These are phyloP conservation scores for Suillus occidentalis DNA, from an alignment of 768 basidiomycete species.

Conservation along the genomic window DNA sequence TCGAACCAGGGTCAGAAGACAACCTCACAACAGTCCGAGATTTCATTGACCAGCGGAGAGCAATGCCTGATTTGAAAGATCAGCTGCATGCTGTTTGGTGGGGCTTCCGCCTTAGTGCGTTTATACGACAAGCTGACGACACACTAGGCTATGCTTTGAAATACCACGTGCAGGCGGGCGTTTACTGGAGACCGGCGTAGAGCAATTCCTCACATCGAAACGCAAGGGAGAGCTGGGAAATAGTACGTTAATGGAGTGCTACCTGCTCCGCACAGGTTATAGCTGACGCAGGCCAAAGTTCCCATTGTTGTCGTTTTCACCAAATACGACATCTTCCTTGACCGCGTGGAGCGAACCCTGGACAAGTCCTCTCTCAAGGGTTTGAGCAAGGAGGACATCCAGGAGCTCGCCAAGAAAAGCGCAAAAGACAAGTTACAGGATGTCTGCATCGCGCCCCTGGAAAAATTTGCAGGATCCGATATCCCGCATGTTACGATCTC, in stretches of 20 bases:
- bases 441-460: too few relatives aligned
- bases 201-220: background rate
- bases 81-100: conserved; percentile 19
- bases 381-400: too few relatives aligned
- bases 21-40: too few relatives aligned
- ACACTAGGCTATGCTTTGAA: conserved; percentile 5
- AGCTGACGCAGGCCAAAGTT: background rate
- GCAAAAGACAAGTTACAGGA: background rate
- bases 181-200: conserved; percentile 3
- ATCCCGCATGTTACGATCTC: too few relatives aligned
- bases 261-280: background rate
- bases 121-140: background rate
- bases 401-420: too few relatives aligned
- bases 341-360: background rate
- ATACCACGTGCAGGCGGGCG: conserved; percentile 1
- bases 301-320: conserved; percentile 9
- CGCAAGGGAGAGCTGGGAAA: background rate
- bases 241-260: background rate
- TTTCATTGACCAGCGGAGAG: too few relatives aligned
- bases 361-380: background rate
- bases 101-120: background rate
- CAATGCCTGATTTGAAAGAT: conserved; percentile 7
- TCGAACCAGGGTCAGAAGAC: too few relatives aligned
- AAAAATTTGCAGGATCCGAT: too few relatives aligned
- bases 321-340: conserved; percentile 1